Evolutionary conservation across 306 rosid genomes (phyloP).

Genomic region (Astragalus membranaceus): DNA sequence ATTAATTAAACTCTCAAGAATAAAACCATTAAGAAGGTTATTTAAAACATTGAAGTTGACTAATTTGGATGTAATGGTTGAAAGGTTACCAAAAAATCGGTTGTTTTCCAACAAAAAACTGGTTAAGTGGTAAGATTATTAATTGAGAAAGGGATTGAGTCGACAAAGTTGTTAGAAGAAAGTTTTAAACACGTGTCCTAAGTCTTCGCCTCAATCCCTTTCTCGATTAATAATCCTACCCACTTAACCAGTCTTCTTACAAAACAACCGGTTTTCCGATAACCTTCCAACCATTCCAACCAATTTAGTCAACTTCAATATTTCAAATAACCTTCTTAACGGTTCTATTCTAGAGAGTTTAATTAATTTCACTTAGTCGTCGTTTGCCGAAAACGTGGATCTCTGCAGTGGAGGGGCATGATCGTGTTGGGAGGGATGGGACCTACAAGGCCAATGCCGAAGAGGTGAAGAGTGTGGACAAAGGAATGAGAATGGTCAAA

Average conservation of each 20-base stretch:
- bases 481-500: too few species aligned
- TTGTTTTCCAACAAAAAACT: constrained; percentile 50
- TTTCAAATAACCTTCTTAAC: constrained; percentile 55
- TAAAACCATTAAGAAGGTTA: too few species aligned
- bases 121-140: constrained; percentile 44
- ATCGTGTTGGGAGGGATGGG: too few species aligned
- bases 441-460: too few species aligned
- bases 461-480: too few species aligned
- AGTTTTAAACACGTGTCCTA: background rate
- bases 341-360: constrained; percentile 57
- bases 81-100: constrained; percentile 40
- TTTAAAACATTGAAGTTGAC: too few species aligned
- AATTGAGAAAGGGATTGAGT: constrained; percentile 41
- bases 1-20: too few species aligned
- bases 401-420: constrained; percentile 61
- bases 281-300: constrained; percentile 33
- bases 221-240: constrained; percentile 44
- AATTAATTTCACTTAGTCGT: constrained; percentile 22
- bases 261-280: constrained; percentile 53
- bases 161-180: too few species aligned
- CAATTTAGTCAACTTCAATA: constrained; percentile 26
- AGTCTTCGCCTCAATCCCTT: constrained; percentile 33
- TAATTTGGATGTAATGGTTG: too few species aligned
- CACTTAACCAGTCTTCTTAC: constrained; percentile 42
- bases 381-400: constrained; percentile 53